Percentiles rank a stretch among this genome's conserved stretches.
phyloP scores from a whole-genome alignment of 2,329 filamentous ascomycete genomes.

The Leptosphaerulina australis region DNA sequence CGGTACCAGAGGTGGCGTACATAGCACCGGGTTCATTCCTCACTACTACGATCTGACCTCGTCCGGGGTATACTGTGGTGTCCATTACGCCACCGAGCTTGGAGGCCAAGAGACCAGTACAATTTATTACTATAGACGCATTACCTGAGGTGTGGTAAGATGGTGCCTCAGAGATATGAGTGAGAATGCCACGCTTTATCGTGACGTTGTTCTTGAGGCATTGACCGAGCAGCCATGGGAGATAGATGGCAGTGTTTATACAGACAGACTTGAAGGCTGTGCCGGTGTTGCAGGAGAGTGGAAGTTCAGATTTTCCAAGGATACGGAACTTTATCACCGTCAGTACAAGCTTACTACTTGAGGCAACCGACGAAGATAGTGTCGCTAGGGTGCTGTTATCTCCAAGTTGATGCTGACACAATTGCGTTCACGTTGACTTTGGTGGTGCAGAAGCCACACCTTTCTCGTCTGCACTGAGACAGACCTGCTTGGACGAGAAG shows the following conservation, averaged over 20 bases:
- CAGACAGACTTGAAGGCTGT: slow-evolving; percentile 83
- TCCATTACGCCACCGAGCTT: slow-evolving; percentile 84
- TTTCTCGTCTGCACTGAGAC: no score
- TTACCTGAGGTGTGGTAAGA: slow-evolving; percentile 61
- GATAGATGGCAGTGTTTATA: slow-evolving; percentile 88
- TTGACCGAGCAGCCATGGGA: slow-evolving; percentile 82
- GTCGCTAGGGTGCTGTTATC: no score
- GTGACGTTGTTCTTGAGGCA: slow-evolving; percentile 75
- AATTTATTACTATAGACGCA: slow-evolving; percentile 79
- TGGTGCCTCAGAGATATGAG: slow-evolving; percentile 76
- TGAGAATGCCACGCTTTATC: slow-evolving; percentile 53
- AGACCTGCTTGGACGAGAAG: no score
- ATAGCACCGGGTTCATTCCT: slow-evolving; percentile 77
- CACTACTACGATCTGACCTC: slow-evolving; percentile 84
- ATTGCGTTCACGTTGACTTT: no score
- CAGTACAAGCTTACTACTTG: slow-evolving; percentile 2
- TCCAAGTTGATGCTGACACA: neutral
- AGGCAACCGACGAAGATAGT: no score
- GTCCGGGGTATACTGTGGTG: slow-evolving; percentile 70
- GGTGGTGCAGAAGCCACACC: no score
- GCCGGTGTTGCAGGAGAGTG: slow-evolving; percentile 70
- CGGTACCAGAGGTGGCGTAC: slow-evolving; percentile 71
- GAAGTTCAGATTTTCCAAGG: slow-evolving; percentile 62
- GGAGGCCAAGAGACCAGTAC: slow-evolving; percentile 77
- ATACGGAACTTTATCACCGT: slow-evolving; percentile 61